These are phyloP conservation scores for Fomes fomentarius DNA, from an alignment of 1,284 basidiomycete genomes.

Conservation along the genomic window DNA sequence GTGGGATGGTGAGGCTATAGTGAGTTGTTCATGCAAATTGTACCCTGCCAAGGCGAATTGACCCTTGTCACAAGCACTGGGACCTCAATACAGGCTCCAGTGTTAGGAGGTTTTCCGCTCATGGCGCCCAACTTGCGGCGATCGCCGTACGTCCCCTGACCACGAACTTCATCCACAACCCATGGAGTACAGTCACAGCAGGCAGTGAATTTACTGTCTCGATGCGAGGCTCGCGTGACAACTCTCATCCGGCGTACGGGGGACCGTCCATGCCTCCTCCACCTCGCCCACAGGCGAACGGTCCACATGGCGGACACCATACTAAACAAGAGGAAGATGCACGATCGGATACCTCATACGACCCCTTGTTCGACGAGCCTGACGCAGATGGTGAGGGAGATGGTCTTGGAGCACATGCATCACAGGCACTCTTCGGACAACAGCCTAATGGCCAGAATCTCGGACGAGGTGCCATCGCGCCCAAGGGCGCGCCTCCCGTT, in stretches of 20 bases:
- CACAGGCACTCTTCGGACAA: slow-evolving; percentile 3
- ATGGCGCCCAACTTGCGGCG: slow-evolving; percentile 87
- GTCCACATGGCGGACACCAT: neutral
- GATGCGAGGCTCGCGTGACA: slow-evolving; percentile 17
- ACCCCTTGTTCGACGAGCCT: slow-evolving; percentile 81
- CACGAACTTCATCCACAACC: slow-evolving; percentile 38
- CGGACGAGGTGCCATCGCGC: slow-evolving; percentile 34
- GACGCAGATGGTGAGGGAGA: slow-evolving; percentile 52
- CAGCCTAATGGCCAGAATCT: slow-evolving; percentile 14
- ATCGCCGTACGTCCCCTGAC: slow-evolving; percentile 75
- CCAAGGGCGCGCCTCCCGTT: slow-evolving; percentile 74
- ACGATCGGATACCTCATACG: slow-evolving; percentile 78
- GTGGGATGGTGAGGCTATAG: slow-evolving; percentile 92
- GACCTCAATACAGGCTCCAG: slow-evolving; percentile 91
- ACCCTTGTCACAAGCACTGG: slow-evolving; percentile 76
- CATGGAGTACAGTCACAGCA: slow-evolving; percentile 23
- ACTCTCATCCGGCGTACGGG: slow-evolving; percentile 6
- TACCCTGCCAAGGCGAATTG: neutral
- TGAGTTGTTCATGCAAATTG: slow-evolving; percentile 45
- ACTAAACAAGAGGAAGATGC: slow-evolving; percentile 48
- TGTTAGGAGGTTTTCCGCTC: slow-evolving; percentile 79
- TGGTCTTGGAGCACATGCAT: slow-evolving; percentile 21
- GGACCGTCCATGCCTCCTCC: slow-evolving; percentile 4
- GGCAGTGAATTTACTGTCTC: slow-evolving; percentile 21
- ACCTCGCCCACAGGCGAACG: slow-evolving; percentile 1